These are phyloP conservation scores for Pseudopyricularia cyperi DNA, from an alignment of 2,329 filamentous ascomycete species.

Conservation along the genomic window DNA sequence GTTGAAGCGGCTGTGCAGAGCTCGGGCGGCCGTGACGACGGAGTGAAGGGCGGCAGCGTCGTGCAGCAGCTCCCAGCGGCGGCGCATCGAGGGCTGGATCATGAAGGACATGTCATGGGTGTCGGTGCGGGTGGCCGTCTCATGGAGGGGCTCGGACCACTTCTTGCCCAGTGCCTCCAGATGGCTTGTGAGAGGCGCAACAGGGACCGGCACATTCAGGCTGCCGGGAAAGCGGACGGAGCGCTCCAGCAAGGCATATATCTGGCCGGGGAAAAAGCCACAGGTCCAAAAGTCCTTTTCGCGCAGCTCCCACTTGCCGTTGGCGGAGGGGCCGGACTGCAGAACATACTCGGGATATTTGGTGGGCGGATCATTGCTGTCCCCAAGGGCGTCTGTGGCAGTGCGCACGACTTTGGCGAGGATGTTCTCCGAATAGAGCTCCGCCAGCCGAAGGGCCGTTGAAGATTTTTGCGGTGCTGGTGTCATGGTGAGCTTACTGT, in stretches of 20 bases:
- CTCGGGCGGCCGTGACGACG: constrained; percentile 28
- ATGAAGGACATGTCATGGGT: constrained; percentile 44
- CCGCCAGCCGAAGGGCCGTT: constrained; percentile 2
- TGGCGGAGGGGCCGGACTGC: constrained; percentile 7
- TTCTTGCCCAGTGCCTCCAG: constrained; percentile 13
- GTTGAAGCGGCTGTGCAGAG: constrained; percentile 28
- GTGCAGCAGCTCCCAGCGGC: constrained; percentile 31
- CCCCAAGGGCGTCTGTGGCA: constrained; percentile 3
- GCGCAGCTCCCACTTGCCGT: constrained; percentile 8
- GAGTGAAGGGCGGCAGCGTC: constrained; percentile 22
- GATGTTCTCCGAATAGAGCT: constrained; percentile 10
- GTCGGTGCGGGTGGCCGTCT: constrained; percentile 25
- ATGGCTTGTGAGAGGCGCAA: background rate
- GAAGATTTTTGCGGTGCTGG: background rate
- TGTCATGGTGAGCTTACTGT: background rate
- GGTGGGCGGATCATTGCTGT: constrained; percentile 8
- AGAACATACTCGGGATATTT: constrained; percentile 12
- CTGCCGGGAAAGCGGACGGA: constrained; percentile 16
- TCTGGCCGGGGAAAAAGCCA: constrained; percentile 23
- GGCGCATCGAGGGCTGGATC: constrained; percentile 32
- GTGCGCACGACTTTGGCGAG: constrained; percentile 11
- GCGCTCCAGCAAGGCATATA: constrained; percentile 21
- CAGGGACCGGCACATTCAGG: background rate
- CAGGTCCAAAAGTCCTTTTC: constrained; percentile 20
- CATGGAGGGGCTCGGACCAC: constrained; percentile 23